phyloP scores from a whole-genome alignment of 2,329 filamentous ascomycete species.

The Penicillium sumatraense region DNA sequence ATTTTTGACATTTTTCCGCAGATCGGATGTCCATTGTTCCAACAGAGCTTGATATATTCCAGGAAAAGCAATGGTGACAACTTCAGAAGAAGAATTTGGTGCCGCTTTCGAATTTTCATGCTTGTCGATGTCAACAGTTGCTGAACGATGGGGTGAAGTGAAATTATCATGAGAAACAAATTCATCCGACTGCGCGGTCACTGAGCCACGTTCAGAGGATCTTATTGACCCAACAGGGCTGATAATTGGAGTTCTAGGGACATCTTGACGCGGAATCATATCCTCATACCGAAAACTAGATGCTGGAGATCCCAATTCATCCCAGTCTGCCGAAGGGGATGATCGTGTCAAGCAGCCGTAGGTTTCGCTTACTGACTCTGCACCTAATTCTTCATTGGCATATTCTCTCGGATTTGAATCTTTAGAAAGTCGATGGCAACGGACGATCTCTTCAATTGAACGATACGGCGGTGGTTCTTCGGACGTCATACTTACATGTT shows the following conservation, averaged over 20 bases:
- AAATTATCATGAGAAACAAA: conserved; percentile 12
- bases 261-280: not conserved
- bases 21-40: conserved; percentile 18
- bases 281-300: conserved; percentile 1
- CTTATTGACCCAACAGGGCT: conserved; percentile 8
- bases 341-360: not conserved
- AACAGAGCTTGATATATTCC: conserved; percentile 22
- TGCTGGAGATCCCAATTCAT: not conserved
- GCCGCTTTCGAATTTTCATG: not conserved
- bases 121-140: not conserved
- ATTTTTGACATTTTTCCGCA: not conserved
- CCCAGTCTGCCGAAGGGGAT: not conserved
- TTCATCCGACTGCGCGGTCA: conserved; percentile 1
- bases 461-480: not conserved
- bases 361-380: not conserved
- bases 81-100: conserved; percentile 13
- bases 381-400: not conserved
- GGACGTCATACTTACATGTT: not conserved
- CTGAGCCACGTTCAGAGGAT: not conserved
- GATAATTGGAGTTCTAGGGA: not conserved
- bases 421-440: not conserved
- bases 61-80: conserved; percentile 24
- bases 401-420: not conserved
- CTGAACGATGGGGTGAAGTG: not conserved
- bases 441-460: not conserved